Base-by-base conservation (phyloP, 1,139 yeast species). In the Suhomyces bokatorum region DNA sequence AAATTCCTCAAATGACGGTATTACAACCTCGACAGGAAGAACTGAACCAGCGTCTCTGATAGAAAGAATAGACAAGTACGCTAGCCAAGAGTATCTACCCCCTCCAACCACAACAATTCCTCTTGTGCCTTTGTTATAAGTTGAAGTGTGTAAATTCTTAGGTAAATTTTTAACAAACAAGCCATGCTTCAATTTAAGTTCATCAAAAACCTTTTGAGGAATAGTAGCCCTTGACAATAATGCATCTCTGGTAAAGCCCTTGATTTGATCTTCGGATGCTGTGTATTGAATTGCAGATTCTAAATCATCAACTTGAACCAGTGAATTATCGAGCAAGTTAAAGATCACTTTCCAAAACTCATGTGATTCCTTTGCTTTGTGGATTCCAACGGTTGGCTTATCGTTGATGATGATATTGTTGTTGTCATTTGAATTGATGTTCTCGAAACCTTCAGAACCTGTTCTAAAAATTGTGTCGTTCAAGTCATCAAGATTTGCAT, bases 91-190 rank as follows among this genome's bases (percentile, higher is more conserved):
- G 39, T 63, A 71, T 39, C 58, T 57, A 5, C 63, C 66, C 3
- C 77, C 77, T 2, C 77, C 77, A 26, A 71, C 67, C 36, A 70
- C 44, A 1, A 69, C 75, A 2, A 68, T 57, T 29, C 77, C 77
- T 34, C 47, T 59, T 0, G 69, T 53, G 8, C 55, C 62, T 33
- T 57, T 49, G 15, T 55, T 58, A 48, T 62, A 70, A 2, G 67
- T 60, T 0, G 62, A 36, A 6, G 50, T 51, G 2, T 65, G 54
- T n/a, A 68, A 48, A 26, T 54, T 50, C 4, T 47, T 43, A 0
- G 75, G 75, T 20, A 71, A 52, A 22, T 54, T 51, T 6, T 49
- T 39, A 30, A 64, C 49, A 1, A 68, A 55, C 5, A 51, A 45
- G 4, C 46, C 32, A 48, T 70, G 75, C 38, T 65, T 66, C 8